Conservation (phyloP, 345 rosid species). For the Garcia nutans region DNA sequence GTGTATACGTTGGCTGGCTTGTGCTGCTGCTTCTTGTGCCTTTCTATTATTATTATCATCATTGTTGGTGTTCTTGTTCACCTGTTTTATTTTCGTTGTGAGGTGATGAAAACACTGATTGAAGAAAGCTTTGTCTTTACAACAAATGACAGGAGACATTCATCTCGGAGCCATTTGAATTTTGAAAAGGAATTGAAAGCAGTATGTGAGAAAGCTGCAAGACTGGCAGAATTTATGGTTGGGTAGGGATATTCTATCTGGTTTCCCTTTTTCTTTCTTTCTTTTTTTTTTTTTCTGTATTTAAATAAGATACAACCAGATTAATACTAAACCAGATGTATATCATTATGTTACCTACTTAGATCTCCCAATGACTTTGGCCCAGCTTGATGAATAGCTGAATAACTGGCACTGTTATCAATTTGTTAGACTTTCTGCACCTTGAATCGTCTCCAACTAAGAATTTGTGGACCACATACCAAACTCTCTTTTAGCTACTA, state of each 20-base stretch:
- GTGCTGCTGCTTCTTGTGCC: not conserved
- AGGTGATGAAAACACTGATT: slow-evolving; percentile 9
- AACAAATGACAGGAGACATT: slow-evolving; percentile 52
- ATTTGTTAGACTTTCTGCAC: not conserved
- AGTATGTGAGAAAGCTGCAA: slow-evolving; percentile 58
- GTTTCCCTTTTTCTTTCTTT: not conserved
- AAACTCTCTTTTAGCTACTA: not conserved
- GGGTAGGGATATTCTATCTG: slow-evolving; percentile 40
- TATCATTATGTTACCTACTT: not conserved
- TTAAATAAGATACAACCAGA: not conserved
- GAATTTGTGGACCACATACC: not conserved
- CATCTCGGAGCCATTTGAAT: slow-evolving; percentile 44
- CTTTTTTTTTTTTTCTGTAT: not conserved
- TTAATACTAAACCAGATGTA: not conserved
- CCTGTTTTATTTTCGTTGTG: not conserved
- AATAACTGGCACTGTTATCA: too few species aligned
- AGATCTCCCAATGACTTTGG: not conserved
- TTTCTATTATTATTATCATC: not conserved
- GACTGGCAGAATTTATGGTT: slow-evolving; percentile 55
- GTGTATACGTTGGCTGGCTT: not conserved
- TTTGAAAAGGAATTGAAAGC: slow-evolving; percentile 41
- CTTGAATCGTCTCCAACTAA: not conserved
- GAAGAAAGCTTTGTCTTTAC: not conserved
- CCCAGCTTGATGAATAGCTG: not conserved
- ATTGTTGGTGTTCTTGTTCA: not conserved